A percentile compares a stretch with the other conserved stretches of the same genome.
These are phyloP conservation scores for Iberis amara DNA, from an alignment of 441 rosid genomes.

Conservation along the genomic window DNA sequence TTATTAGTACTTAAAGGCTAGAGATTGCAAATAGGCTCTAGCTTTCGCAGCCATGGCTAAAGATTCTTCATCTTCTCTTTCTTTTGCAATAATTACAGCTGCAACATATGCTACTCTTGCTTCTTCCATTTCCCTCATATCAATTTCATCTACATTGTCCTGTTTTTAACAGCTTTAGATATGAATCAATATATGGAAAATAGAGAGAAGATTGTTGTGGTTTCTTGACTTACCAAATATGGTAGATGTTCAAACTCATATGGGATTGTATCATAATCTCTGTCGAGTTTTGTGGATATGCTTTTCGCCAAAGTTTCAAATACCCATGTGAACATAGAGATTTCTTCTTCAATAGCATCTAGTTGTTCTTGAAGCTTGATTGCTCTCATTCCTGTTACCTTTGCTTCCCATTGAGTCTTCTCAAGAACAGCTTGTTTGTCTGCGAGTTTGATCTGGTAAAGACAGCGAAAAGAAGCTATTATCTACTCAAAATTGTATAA, in stretches of 20 bases:
- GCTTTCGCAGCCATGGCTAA: constrained; percentile 64
- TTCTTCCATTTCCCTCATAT: constrained; percentile 63
- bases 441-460: constrained; percentile 73
- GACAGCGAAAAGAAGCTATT: constrained; percentile 7
- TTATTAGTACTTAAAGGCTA: constrained; percentile 40
- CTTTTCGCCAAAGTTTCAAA: constrained; percentile 54
- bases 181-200: background rate
- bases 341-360: constrained; percentile 50
- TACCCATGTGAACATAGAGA: constrained; percentile 46
- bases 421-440: constrained; percentile 96
- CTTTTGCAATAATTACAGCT: constrained; percentile 58
- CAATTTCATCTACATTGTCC: constrained; percentile 49
- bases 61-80: constrained; percentile 73
- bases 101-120: constrained; percentile 63
- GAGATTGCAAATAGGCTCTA: constrained; percentile 56
- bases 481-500: background rate
- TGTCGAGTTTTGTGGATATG: constrained; percentile 30
- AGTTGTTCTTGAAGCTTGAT: constrained; percentile 70
- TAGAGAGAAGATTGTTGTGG: background rate
- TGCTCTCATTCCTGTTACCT: constrained; percentile 52
- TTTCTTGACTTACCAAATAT: constrained; percentile 46
- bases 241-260: constrained; percentile 48
- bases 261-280: constrained; percentile 52
- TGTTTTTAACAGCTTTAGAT: constrained; percentile 28
- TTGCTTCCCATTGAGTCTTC: constrained; percentile 85